Conservation (phyloP, 352 stramenopile species). For the Saprolegnia diclina region DNA sequence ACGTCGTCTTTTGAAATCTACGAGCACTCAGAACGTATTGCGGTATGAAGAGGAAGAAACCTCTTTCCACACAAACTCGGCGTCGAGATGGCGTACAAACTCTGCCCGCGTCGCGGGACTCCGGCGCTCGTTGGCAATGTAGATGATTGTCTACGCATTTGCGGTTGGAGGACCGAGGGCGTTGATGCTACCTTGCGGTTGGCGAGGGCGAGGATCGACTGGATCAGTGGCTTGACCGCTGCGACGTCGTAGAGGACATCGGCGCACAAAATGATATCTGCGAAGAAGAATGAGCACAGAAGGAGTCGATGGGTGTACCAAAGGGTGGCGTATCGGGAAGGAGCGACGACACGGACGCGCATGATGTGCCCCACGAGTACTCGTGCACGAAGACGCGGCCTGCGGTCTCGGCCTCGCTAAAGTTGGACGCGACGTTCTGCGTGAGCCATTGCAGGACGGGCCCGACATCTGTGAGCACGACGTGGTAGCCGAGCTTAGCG, state of each 20-base stretch:
- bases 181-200: constrained; percentile 42
- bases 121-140: constrained; percentile 68
- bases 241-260: constrained; percentile 80
- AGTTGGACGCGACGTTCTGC: constrained; percentile 57
- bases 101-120: constrained; percentile 53
- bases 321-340: constrained; percentile 35
- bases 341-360: constrained; percentile 37
- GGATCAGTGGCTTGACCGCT: constrained; percentile 63
- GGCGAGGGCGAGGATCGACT: constrained; percentile 68
- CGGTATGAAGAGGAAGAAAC: neutral
- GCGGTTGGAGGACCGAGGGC: too few relatives aligned
- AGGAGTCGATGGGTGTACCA: constrained; percentile 26
- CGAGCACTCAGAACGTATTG: neutral
- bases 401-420: constrained; percentile 51
- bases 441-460: constrained; percentile 72
- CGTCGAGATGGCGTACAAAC: constrained; percentile 56
- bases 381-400: constrained; percentile 50
- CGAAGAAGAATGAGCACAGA: neutral
- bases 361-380: constrained; percentile 56
- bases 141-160: constrained; percentile 50
- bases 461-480: constrained; percentile 74
- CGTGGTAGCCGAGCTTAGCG: constrained; percentile 49
- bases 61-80: constrained; percentile 69
- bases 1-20: constrained; percentile 43
- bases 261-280: constrained; percentile 71